Percentiles rank a stretch among this genome's conserved stretches.
phyloP scores from a whole-genome alignment of 495 filamentous ascomycete genomes.

The Penicillium verhagenii region DNA sequence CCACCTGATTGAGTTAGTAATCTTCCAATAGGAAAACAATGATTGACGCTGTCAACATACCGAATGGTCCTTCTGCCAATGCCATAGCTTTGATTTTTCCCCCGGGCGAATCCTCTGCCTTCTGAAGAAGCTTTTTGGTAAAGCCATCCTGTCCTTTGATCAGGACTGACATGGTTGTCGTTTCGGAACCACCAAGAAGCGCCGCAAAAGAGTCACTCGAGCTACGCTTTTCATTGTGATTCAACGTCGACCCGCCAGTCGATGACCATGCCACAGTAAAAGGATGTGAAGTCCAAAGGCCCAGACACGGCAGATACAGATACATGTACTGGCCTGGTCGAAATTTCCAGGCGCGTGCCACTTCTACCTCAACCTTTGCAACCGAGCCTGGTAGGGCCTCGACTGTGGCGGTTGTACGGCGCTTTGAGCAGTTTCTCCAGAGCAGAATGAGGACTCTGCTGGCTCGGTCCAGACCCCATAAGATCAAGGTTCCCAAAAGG shows the following conservation, averaged over 20 bases:
- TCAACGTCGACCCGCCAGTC: slow-evolving; percentile 1
- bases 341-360: slow-evolving; percentile 49
- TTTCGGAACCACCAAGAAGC: slow-evolving; percentile 31
- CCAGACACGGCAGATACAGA: slow-evolving; percentile 52
- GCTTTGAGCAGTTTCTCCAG: slow-evolving; percentile 59
- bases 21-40: too few relatives aligned
- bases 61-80: slow-evolving; percentile 57
- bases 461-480: slow-evolving; percentile 49
- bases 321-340: slow-evolving; percentile 56
- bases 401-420: slow-evolving; percentile 45
- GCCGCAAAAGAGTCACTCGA: slow-evolving; percentile 36
- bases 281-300: slow-evolving; percentile 55
- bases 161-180: slow-evolving; percentile 49
- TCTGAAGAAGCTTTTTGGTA: slow-evolving; percentile 50
- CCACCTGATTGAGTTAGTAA: slow-evolving; percentile 29
- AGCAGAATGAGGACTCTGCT: slow-evolving; percentile 49
- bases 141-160: slow-evolving; percentile 56
- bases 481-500: slow-evolving; percentile 35
- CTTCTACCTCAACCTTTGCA: slow-evolving; percentile 47
- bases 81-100: slow-evolving; percentile 45
- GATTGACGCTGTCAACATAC: too few relatives aligned
- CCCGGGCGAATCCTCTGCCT: slow-evolving; percentile 38
- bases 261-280: slow-evolving; percentile 57
- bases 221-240: slow-evolving; percentile 26
- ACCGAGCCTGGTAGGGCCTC: slow-evolving; percentile 53